Conservation (phyloP, 495 filamentous ascomycete genomes). For the Margaritispora aquatica region DNA sequence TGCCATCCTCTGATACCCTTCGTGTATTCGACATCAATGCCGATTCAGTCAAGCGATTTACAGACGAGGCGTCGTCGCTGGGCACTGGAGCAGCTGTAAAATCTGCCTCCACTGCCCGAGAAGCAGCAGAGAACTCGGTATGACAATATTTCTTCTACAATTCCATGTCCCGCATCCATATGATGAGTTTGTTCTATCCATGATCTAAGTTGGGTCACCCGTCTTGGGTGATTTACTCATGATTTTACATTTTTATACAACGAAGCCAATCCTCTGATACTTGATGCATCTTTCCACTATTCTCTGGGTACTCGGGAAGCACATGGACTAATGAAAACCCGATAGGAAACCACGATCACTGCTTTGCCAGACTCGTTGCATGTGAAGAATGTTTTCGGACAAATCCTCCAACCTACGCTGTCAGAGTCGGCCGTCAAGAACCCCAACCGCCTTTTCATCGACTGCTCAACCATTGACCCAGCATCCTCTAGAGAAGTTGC, state of each 20-base stretch:
- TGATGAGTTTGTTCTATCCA: constrained; percentile 51
- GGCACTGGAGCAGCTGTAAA: constrained; percentile 44
- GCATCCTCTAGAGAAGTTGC: constrained; percentile 65
- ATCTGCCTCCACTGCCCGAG: constrained; percentile 48
- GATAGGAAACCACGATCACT: constrained; percentile 68
- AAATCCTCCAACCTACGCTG: constrained; percentile 50
- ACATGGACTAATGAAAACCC: background rate
- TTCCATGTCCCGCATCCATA: constrained; percentile 5
- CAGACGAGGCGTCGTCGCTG: constrained; percentile 47
- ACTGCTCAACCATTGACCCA: constrained; percentile 84
- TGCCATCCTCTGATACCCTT: constrained; percentile 61
- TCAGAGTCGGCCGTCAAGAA: constrained; percentile 23
- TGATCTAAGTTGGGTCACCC: constrained; percentile 53
- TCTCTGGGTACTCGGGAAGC: background rate
- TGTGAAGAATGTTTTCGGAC: constrained; percentile 64
- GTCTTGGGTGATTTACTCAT: constrained; percentile 40
- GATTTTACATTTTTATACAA: constrained; percentile 39
- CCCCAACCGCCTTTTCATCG: constrained; percentile 63
- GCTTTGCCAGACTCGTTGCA: constrained; percentile 77
- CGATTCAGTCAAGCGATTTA: constrained; percentile 51
- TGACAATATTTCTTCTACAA: constrained; percentile 36
- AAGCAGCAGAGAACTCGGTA: constrained; percentile 70
- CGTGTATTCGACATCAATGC: constrained; percentile 71
- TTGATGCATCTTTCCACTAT: background rate
- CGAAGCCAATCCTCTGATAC: constrained; percentile 63